These are phyloP conservation scores for Basidioascus undulatus DNA, from an alignment of 768 basidiomycete species.

Conservation along the genomic window DNA sequence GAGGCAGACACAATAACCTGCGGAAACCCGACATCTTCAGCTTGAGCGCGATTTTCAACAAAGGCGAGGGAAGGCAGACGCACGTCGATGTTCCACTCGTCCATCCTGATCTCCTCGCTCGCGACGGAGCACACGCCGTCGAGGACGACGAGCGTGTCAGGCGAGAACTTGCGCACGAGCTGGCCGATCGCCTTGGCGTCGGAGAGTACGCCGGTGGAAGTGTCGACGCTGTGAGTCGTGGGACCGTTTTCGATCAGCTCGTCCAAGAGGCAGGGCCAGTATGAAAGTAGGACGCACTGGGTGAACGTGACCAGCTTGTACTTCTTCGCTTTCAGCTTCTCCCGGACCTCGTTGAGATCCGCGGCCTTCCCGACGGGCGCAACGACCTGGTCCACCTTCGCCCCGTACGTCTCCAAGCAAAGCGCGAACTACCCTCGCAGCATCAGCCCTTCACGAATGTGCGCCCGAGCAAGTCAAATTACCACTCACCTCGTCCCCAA, in stretches of 20 bases:
- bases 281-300: too few species aligned
- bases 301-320: conserved; percentile 84
- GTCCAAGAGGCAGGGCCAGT: too few species aligned
- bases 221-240: too few species aligned
- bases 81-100: conserved; percentile 78
- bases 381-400: conserved; percentile 56
- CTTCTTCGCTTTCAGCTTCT: conserved; percentile 46
- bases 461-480: conserved; percentile 12
- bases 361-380: conserved; percentile 65
- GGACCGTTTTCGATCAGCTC: too few species aligned
- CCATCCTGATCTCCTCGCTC: conserved; percentile 82
- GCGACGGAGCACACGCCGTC: conserved; percentile 96
- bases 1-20: conserved; percentile 37
- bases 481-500: conserved; percentile 81
- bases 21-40: too few species aligned
- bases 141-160: conserved; percentile 58
- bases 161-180: conserved; percentile 48
- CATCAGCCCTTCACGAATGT: background rate
- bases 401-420: conserved; percentile 57
- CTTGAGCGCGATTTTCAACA: background rate
- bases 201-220: conserved; percentile 49
- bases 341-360: conserved; percentile 31
- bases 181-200: conserved; percentile 52
- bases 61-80: background rate
- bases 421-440: conserved; percentile 21